Evolutionary conservation across 345 rosid species (phyloP), one percentile per base, ranked within the genome.

Genomic region (Xanthoceras sorbifolium): DNA sequence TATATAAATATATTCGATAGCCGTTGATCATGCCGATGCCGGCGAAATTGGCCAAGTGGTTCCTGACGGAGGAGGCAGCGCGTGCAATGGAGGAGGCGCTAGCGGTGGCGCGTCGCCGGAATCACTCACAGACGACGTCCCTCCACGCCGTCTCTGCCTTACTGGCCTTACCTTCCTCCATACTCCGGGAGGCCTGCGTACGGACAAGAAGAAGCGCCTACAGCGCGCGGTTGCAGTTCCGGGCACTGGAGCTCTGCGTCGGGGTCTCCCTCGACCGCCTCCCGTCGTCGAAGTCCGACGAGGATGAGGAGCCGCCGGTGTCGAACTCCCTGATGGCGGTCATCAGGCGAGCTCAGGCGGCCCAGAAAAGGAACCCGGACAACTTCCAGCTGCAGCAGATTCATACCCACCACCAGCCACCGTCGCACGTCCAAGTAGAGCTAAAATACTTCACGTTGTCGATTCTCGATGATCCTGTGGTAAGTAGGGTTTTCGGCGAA

Each of bases 281-380:
- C 9, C 87, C 88, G 20, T 82, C 90, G 12, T 80, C 88, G 20
- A 85, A 81, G 20, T 10, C 84, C 4, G 62, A 57, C 4, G 11
- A 22, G 9, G 62, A 57, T 11, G 12, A 22, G 23, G 62, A 20
- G 25, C 62, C 62, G 0, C 62, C 62, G 1, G 28, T 57, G 10
- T 57, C 62, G 28, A 57, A 57, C 23, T 57, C 62, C 7, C 12
- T 57, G 77, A 90, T 92, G 98, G 99, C 98, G 69, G 98, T 97
- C 73, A 92, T 95, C 82, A 91, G 90, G 73, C 90, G 99, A 26
- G 90, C 98, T 9, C 97, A 95, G 75, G 97, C 96, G n/a, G 90
- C 85, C 67, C 99, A 95, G 86, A 78, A 96, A 75, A 74, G 98
- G 44, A 94, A 89, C 36, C 99, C 98, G 18, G 99, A 95, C 78